phyloP scores from a whole-genome alignment of 1,284 basidiomycete species.

The Marasmius sp. region DNA sequence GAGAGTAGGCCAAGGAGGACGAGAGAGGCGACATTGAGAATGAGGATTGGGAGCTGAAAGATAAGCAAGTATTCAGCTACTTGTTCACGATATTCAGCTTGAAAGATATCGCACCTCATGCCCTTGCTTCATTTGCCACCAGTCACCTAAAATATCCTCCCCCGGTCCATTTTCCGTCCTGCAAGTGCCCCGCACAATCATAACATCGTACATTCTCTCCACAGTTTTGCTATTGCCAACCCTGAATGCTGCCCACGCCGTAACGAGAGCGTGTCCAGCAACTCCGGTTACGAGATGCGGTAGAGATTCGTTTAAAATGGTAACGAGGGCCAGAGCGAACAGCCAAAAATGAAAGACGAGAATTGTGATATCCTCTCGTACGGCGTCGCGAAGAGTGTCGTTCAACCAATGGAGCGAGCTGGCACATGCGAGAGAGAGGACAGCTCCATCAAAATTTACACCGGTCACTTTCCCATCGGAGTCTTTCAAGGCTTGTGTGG shows the following conservation, averaged over 20 bases:
- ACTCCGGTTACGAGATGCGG: constrained; percentile 47
- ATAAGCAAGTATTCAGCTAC: background rate
- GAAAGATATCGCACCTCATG: constrained; percentile 31
- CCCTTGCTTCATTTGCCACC: constrained; percentile 33
- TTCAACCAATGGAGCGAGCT: constrained; percentile 40
- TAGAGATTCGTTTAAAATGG: constrained; percentile 47
- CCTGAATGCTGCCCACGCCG: constrained; percentile 43
- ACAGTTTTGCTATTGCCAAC: constrained; percentile 29
- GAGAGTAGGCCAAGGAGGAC: constrained; percentile 33
- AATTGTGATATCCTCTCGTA: constrained; percentile 43
- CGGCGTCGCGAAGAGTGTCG: constrained; percentile 28
- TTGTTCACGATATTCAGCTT: too few species aligned
- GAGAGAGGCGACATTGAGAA: constrained; percentile 33
- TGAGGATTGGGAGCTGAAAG: constrained; percentile 36
- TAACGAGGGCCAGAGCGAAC: constrained; percentile 37
- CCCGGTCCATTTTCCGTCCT: constrained; percentile 20
- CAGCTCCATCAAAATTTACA: constrained; percentile 17
- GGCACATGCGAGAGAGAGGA: constrained; percentile 27
- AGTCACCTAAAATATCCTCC: constrained; percentile 33
- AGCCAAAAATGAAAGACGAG: constrained; percentile 44
- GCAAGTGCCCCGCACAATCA: constrained; percentile 37
- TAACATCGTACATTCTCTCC: constrained; percentile 27
- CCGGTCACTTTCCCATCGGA: constrained; percentile 14
- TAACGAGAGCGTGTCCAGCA: constrained; percentile 40
- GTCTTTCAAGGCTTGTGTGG: background rate